phyloP scores from a whole-genome alignment of 805 yeast genomes.

The Wickerhamiella kurtzmanii region DNA sequence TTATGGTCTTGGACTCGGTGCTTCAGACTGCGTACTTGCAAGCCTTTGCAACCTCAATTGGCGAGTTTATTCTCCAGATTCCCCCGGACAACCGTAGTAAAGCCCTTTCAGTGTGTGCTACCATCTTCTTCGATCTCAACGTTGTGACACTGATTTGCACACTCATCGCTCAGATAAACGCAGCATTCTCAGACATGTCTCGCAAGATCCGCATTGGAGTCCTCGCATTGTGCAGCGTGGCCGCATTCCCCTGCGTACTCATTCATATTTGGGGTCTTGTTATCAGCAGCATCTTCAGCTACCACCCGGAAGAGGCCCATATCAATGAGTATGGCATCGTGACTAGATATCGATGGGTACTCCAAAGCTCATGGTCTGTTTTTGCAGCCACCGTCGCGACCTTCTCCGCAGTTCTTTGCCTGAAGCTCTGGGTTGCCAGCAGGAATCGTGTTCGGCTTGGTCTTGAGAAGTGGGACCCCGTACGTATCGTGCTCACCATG shows the following conservation, averaged over 20 bases:
- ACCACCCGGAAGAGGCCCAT: neutral
- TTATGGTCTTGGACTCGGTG: conserved; percentile 46
- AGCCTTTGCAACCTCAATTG: conserved; percentile 29
- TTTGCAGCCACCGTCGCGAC: conserved; percentile 57
- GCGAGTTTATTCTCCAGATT: conserved; percentile 13
- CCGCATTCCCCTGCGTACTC: conserved; percentile 44
- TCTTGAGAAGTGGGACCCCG: conserved; percentile 64
- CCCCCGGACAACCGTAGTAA: neutral
- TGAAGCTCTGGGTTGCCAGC: conserved; percentile 58
- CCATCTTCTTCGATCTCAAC: conserved; percentile 46
- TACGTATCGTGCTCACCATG: conserved; percentile 72
- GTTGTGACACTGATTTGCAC: conserved; percentile 50
- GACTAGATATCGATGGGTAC: conserved; percentile 19
- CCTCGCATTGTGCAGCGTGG: conserved; percentile 29
- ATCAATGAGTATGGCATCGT: neutral
- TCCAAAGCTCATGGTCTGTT: conserved; percentile 31
- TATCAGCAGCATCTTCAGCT: conserved; percentile 3
- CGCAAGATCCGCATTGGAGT: conserved; percentile 21
- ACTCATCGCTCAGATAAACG: conserved; percentile 54
- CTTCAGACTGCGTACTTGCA: conserved; percentile 41
- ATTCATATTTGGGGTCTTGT: conserved; percentile 44
- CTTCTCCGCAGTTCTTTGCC: conserved; percentile 44
- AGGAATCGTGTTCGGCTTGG: conserved; percentile 66
- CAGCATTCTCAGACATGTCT: conserved; percentile 38
- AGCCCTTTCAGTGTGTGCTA: conserved; percentile 24